Conservation (phyloP, 2,329 filamentous ascomycete genomes). For the Didymella lethalis region DNA sequence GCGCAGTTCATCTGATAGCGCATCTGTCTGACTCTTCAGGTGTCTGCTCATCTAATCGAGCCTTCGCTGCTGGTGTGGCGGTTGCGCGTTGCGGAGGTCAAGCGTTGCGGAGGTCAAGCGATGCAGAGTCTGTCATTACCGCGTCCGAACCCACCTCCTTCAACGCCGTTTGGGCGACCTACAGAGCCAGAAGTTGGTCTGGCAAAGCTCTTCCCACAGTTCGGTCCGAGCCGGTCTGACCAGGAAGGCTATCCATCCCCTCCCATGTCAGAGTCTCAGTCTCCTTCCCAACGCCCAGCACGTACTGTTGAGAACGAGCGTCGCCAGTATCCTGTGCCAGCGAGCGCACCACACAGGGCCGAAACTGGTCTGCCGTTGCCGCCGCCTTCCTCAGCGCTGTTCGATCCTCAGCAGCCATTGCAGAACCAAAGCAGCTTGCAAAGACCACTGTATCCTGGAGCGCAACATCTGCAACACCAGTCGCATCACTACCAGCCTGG, state of each 20-base stretch:
- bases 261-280: constrained; percentile 61
- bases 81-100: constrained; percentile 47
- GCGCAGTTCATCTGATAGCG: constrained; percentile 26
- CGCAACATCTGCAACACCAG: constrained; percentile 34
- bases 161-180: constrained; percentile 49
- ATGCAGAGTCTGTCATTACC: constrained; percentile 54
- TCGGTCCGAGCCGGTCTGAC: constrained; percentile 48
- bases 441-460: constrained; percentile 44
- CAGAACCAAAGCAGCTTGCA: constrained; percentile 30
- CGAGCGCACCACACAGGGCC: constrained; percentile 34
- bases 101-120: constrained; percentile 49
- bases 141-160: constrained; percentile 47
- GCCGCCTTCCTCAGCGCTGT: constrained; percentile 35
- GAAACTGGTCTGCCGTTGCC: constrained; percentile 37
- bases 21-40: constrained; percentile 29
- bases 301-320: constrained; percentile 45
- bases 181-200: constrained; percentile 47
- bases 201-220: constrained; percentile 44
- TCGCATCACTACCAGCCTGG: constrained; percentile 39
- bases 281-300: constrained; percentile 51
- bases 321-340: constrained; percentile 38
- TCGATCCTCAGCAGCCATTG: constrained; percentile 37
- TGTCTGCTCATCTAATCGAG: constrained; percentile 38
- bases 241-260: constrained; percentile 57
- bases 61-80: constrained; percentile 47